Conservation (phyloP, 805 yeast genomes). For the Candida glaebosa region DNA sequence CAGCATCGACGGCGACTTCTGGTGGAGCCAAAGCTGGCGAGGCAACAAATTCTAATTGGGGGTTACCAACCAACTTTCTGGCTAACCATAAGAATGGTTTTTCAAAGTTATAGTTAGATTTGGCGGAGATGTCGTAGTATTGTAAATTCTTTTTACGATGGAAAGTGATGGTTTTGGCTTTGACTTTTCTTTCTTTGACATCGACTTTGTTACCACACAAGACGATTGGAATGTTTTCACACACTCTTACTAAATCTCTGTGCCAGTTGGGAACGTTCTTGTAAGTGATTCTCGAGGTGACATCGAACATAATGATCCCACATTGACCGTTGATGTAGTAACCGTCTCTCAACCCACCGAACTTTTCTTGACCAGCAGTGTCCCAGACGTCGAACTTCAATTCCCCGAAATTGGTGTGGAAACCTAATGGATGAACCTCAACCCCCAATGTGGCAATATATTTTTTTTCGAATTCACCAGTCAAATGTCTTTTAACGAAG, state of each 20-base stretch:
- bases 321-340: slow-evolving; percentile 99
- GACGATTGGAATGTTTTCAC: slow-evolving; percentile 99
- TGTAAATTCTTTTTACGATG: slow-evolving; percentile 99
- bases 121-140: slow-evolving; percentile 99
- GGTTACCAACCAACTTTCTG: slow-evolving; percentile 97
- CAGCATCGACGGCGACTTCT: slow-evolving; percentile 96
- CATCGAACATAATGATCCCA: slow-evolving; percentile 99
- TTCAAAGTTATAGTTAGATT: slow-evolving; percentile 98
- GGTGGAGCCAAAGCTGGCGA: slow-evolving; percentile 99
- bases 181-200: slow-evolving; percentile 99
- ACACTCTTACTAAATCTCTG: slow-evolving; percentile 98
- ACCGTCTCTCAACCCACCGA: slow-evolving; percentile 99
- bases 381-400: slow-evolving; percentile 99
- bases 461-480: slow-evolving; percentile 99
- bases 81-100: slow-evolving; percentile 99
- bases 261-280: slow-evolving; percentile 99
- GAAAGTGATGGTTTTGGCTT: slow-evolving; percentile 99
- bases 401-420: slow-evolving; percentile 98
- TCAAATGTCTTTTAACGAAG: slow-evolving; percentile 98
- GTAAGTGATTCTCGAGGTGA: slow-evolving; percentile 98
- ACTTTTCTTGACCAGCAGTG: slow-evolving; percentile 99
- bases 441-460: slow-evolving; percentile 99
- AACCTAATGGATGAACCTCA: slow-evolving; percentile 97
- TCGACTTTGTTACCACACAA: slow-evolving; percentile 99
- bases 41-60: slow-evolving; percentile 96